Evolutionary conservation across 148 eudicot genomes (phyloP).

Genomic region (Fagopyrum homotropicum): DNA sequence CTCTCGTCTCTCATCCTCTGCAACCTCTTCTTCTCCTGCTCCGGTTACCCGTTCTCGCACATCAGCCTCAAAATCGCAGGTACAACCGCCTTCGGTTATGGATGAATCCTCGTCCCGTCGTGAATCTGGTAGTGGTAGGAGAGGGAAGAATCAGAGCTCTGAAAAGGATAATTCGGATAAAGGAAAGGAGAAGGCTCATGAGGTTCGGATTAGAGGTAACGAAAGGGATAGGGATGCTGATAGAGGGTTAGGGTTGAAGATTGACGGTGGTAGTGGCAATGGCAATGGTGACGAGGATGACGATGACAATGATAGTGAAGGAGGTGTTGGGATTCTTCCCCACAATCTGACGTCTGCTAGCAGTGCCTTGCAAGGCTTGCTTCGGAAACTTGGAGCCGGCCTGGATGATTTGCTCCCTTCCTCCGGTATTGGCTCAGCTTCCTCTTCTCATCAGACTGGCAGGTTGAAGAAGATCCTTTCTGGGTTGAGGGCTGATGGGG

Average conservation of each 20-base stretch:
- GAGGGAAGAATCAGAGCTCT: slow-evolving; percentile 38
- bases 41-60: slow-evolving; percentile 45
- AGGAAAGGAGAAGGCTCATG: slow-evolving; percentile 83
- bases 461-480: slow-evolving; percentile 84
- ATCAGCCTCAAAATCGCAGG: slow-evolving; percentile 16
- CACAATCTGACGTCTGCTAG: slow-evolving; percentile 88
- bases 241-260: slow-evolving; percentile 34
- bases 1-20: slow-evolving; percentile 38
- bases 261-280: slow-evolving; percentile 21
- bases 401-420: slow-evolving; percentile 89
- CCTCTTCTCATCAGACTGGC: slow-evolving; percentile 81
- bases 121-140: slow-evolving; percentile 19
- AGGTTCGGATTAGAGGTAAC: slow-evolving; percentile 40
- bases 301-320: slow-evolving; percentile 57
- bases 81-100: slow-evolving; percentile 32
- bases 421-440: slow-evolving; percentile 62
- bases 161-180: slow-evolving; percentile 53
- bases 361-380: slow-evolving; percentile 93
- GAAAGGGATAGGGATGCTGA: slow-evolving; percentile 33
- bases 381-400: slow-evolving; percentile 88
- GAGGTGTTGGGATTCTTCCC: slow-evolving; percentile 65
- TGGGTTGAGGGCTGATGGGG: slow-evolving; percentile 90
- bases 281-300: slow-evolving; percentile 22
- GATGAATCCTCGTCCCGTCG: slow-evolving; percentile 57
- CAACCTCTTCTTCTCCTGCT: slow-evolving; percentile 22